Conservation (phyloP, 2,329 filamentous ascomycete genomes). For the Emergomyces africanus region DNA sequence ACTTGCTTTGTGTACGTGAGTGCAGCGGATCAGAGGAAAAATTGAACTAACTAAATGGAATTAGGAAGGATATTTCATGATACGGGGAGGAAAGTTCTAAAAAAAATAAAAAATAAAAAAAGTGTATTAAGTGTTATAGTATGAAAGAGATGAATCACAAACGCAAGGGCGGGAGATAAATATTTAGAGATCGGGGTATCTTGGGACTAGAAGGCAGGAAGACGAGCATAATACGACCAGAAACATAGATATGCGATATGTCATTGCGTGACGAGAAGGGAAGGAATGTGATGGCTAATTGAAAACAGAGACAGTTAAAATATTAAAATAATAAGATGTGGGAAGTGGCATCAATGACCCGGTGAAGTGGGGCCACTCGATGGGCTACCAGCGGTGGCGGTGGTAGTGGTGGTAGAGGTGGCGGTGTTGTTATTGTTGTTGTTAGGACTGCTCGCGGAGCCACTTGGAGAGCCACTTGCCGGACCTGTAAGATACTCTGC, state of each 20-base stretch:
- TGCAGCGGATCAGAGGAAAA: background rate
- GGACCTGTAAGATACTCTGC: slow-evolving; percentile 31
- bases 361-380: slow-evolving; percentile 4
- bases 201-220: background rate
- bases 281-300: background rate
- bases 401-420: background rate
- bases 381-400: background rate
- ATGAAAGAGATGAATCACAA: background rate
- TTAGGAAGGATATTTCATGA: background rate
- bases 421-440: background rate
- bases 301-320: background rate
- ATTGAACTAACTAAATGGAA: background rate
- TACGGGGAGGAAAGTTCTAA: background rate
- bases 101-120: background rate
- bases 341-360: background rate
- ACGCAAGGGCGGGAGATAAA: background rate
- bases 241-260: background rate
- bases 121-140: background rate
- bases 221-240: background rate
- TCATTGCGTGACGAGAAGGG: background rate
- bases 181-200: background rate
- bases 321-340: background rate
- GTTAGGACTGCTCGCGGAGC: background rate
- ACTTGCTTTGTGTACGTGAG: background rate
- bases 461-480: background rate